Evolutionary conservation across 441 rosid species (phyloP).

Genomic region (Gossypium aridum): DNA sequence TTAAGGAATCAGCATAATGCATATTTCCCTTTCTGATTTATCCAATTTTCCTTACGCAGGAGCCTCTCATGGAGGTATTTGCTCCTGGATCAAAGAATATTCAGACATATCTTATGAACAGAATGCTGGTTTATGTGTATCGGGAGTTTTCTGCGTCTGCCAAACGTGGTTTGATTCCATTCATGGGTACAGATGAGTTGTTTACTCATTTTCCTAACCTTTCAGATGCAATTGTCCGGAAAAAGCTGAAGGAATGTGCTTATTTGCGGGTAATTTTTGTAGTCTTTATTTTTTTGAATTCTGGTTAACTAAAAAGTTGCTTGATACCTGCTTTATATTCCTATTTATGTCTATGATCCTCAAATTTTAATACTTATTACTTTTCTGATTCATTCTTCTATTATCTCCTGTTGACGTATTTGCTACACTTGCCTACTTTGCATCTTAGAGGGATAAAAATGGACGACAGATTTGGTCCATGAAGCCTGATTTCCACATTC

Average conservation of each 20-base stretch:
- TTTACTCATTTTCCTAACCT: constrained; percentile 58
- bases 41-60: constrained; percentile 41
- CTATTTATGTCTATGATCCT: background rate
- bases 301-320: background rate
- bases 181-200: constrained; percentile 72
- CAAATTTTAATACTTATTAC: background rate
- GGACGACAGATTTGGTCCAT: constrained; percentile 66
- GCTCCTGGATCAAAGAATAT: constrained; percentile 84
- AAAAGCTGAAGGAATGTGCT: constrained; percentile 75
- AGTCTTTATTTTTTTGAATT: background rate
- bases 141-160: constrained; percentile 68
- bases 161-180: constrained; percentile 54
- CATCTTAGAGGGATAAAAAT: constrained; percentile 57
- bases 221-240: constrained; percentile 61
- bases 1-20: background rate
- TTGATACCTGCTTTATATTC: background rate
- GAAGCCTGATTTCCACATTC: constrained; percentile 59
- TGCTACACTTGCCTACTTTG: constrained; percentile 20
- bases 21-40: constrained; percentile 6
- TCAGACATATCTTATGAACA: constrained; percentile 65
- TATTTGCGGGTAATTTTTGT: constrained; percentile 45
- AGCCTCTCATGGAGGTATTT: constrained; percentile 93
- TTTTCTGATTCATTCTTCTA: background rate
- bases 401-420: constrained; percentile 12
- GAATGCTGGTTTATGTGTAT: constrained; percentile 74